Percentiles rank a stretch among this genome's conserved stretches.
Conservation (phyloP, 768 basidiomycete species). For the Mycena crocata region DNA sequence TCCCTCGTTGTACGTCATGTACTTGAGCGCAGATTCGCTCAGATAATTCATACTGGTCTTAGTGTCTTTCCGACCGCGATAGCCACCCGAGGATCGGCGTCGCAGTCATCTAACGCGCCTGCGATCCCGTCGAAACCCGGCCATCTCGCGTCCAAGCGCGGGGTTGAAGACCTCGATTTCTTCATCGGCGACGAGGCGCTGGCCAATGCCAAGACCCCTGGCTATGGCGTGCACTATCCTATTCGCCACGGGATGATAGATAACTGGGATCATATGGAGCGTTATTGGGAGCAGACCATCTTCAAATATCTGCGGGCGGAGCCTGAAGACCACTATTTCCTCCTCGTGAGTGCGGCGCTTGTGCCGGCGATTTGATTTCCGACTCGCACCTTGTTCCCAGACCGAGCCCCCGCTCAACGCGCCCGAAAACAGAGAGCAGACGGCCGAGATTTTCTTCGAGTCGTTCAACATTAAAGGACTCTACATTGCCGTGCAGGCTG, state of each 20-base stretch:
- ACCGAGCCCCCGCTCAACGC: slow-evolving; percentile 99
- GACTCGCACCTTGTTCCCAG: slow-evolving; percentile 57
- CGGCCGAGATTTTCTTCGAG: slow-evolving; percentile 99
- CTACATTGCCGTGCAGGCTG: slow-evolving; percentile 99
- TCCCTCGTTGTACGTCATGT: slow-evolving; percentile 87
- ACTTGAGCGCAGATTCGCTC: slow-evolving; percentile 21
- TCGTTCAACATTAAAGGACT: slow-evolving; percentile 99
- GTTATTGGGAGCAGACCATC: slow-evolving; percentile 99
- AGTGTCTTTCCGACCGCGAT: slow-evolving; percentile 99
- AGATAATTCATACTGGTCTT: neutral
- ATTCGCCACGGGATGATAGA: slow-evolving; percentile 98
- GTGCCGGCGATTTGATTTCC: neutral
- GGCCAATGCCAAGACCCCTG: slow-evolving; percentile 93
- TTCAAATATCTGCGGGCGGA: slow-evolving; percentile 99
- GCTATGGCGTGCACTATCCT: slow-evolving; percentile 95
- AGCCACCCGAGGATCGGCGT: slow-evolving; percentile 82
- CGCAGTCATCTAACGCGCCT: slow-evolving; percentile 76
- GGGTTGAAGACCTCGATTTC: slow-evolving; percentile 99
- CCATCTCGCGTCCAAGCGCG: slow-evolving; percentile 94
- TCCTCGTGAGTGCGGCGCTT: slow-evolving; percentile 73
- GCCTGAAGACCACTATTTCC: slow-evolving; percentile 98
- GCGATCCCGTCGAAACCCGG: slow-evolving; percentile 87
- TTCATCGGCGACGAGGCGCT: slow-evolving; percentile 99
- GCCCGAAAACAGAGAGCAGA: slow-evolving; percentile 98
- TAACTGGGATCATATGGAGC: slow-evolving; percentile 99